phyloP scores from a whole-genome alignment of 495 filamentous ascomycete species.

The Penicillium roqueforti region DNA sequence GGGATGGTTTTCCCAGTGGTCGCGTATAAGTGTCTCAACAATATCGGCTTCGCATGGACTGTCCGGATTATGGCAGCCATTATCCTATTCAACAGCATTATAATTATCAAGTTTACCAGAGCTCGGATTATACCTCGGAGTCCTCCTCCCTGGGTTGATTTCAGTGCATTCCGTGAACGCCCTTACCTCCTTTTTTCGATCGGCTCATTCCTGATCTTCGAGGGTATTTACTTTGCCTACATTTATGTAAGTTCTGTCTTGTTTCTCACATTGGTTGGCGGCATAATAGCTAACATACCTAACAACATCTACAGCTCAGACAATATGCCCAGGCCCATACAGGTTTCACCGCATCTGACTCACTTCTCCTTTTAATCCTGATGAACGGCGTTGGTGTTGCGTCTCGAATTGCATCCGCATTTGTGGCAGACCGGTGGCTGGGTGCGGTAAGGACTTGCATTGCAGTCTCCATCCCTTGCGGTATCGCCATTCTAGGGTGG shows the following conservation, averaged over 20 bases:
- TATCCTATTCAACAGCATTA: conserved; percentile 47
- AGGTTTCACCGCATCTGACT: conserved; percentile 30
- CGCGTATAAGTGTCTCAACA: conserved; percentile 54
- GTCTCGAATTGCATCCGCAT: conserved; percentile 56
- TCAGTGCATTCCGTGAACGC: conserved; percentile 53
- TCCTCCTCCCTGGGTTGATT: conserved; percentile 55
- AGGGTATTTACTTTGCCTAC: conserved; percentile 60
- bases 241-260: conserved; percentile 46
- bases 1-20: conserved; percentile 67
- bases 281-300: conserved; percentile 17
- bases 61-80: conserved; percentile 65
- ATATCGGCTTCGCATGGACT: conserved; percentile 67
- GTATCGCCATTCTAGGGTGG: conserved; percentile 8
- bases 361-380: conserved; percentile 59
- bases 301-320: neutral
- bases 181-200: conserved; percentile 57
- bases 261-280: conserved; percentile 39
- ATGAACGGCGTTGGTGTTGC: conserved; percentile 60
- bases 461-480: conserved; percentile 10
- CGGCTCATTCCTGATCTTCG: conserved; percentile 53
- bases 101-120: conserved; percentile 43
- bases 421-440: conserved; percentile 53
- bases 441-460: conserved; percentile 42
- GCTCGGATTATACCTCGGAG: conserved; percentile 55
- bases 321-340: conserved; percentile 6